Base-by-base conservation (phyloP, 2,329 filamentous ascomycete species). In the Lachnellula hyalina region DNA sequence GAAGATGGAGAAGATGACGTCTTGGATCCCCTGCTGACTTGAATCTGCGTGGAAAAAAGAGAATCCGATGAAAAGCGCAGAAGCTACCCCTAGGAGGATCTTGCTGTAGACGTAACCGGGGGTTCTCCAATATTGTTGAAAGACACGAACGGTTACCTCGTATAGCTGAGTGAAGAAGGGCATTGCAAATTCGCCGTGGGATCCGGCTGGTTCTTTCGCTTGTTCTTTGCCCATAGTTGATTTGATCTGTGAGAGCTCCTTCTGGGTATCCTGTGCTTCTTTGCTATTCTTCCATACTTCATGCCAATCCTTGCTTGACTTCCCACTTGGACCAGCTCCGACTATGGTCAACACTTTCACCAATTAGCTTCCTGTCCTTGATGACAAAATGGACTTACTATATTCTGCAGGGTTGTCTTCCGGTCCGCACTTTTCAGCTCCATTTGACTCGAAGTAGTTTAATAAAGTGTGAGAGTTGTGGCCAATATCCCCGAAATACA, bases 401-500 rank as follows among this genome's bases (percentile, higher is more conserved):
- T 86, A 90, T 70, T 94, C 89, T 34, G 89, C 89, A 4, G 89
- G 89, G 71, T 94, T 95, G 21, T 86, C 86, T 17, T 83, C 82
- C 1, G 75, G 67, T 1, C 85, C 86, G 69, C 89, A 93, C 34
- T 77, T 70, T 19, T 76, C 75, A 0, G 83, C 87, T 49, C 88
- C 85, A 60, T 89, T 82, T 47, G 82, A 78, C 68, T 90, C 87
- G 63, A 95, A 94, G 71, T 94, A 95, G 57, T 76, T 75, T 3
- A 68, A 54, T 2, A 70, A 53, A 23, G 62, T 68, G 35, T 62
- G 50, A 0, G 67, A 68, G 28, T 70, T 65, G 9, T 65, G 47
- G 58, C 89, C 90, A 57, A 94, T 86, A 8, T 90, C 84, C 51
- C 88, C 89, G 67, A 91, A 93, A 74, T 94, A 94, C 44, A 93